Percentiles rank a stretch among this genome's conserved stretches.
phyloP scores from a whole-genome alignment of 2,329 filamentous ascomycete genomes.

The Biscogniauxia mediterranea region DNA sequence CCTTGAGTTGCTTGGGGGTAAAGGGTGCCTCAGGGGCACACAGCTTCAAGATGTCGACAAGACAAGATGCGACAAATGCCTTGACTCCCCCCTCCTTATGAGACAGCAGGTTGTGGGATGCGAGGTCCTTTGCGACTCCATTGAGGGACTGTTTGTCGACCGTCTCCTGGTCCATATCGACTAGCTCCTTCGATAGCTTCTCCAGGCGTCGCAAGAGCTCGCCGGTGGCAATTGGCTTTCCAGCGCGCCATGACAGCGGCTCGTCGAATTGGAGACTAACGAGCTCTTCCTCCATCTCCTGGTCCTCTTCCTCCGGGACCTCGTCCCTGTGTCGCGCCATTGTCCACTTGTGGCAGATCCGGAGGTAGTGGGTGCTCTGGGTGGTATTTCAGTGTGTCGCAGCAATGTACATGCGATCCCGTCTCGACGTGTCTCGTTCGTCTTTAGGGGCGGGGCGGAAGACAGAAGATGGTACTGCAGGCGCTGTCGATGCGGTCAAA shows the following conservation, averaged over 20 bases:
- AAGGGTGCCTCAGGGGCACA: constrained; percentile 96
- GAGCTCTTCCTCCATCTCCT: constrained; percentile 39
- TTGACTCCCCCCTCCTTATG: constrained; percentile 94
- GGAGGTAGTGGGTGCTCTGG: not conserved
- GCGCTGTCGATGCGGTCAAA: not conserved
- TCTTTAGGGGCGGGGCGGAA: not conserved
- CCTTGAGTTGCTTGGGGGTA: constrained; percentile 85
- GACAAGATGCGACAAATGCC: constrained; percentile 82
- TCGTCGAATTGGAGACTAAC: constrained; percentile 74
- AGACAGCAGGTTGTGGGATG: constrained; percentile 73
- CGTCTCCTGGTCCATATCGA: constrained; percentile 82
- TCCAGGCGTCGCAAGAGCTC: constrained; percentile 82
- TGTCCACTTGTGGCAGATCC: constrained; percentile 3
- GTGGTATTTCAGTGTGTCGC: not conserved
- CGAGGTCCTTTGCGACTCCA: constrained; percentile 81
- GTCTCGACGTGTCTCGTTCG: not conserved
- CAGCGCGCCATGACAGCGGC: constrained; percentile 85
- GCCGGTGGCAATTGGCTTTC: constrained; percentile 80
- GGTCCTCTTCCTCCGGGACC: constrained; percentile 37
- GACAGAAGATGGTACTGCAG: not conserved
- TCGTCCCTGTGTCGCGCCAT: constrained; percentile 43
- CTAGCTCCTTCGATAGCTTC: constrained; percentile 76
- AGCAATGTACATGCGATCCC: not conserved
- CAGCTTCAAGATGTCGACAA: constrained; percentile 89
- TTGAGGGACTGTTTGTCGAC: constrained; percentile 79